Evolutionary conservation across 306 rosid genomes (phyloP), one percentile per base, ranked within the genome.

Genomic region (Citrullus colocynthis): DNA sequence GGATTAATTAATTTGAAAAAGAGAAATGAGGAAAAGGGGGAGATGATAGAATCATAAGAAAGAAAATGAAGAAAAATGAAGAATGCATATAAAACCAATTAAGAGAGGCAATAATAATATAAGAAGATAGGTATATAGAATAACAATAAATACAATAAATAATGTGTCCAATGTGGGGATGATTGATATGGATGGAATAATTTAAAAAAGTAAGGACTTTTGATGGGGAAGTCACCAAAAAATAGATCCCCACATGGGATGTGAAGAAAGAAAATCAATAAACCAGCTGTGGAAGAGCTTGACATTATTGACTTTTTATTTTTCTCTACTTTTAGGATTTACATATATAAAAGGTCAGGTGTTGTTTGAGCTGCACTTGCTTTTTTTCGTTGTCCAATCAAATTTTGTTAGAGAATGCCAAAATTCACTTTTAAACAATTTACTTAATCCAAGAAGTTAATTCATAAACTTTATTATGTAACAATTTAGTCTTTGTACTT

Each of bases 161-260:
- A 37, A 37, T 65, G 0, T 49, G 76, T 42, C 54, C 42, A 64
- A 64, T 65, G 12, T 66, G 5, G 10, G 39, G 72, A 32, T 66
- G 75, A 69, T 69, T 42, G 75, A 42, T 11, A 20, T n/a, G 55
- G 56, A 44, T 44, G 57, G 57, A 70, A 70, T 70, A 70, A 45
- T 70, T 39, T 21, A 13, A n/a, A 69, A 42, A 42, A 42, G 56
- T 21, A 70, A 37, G 7, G 20, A 70, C 17, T 69, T 69, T 41
- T 39, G 55, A 69, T 69, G 75, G 55, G 2, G 36, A 69, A 24
- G 36, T 41, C 54, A 67, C 74, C 74, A 24, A 45, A 45, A 70
- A 70, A 70, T 57, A 12, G 55, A 70, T 70, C 39, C 36, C 76
- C 76, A 70, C 76, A 70, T 70, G 76, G 76, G 39, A 44, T 42